Base-by-base conservation (phyloP, 2,329 filamentous ascomycete species). In the Ascosphaera pollenicola region DNA sequence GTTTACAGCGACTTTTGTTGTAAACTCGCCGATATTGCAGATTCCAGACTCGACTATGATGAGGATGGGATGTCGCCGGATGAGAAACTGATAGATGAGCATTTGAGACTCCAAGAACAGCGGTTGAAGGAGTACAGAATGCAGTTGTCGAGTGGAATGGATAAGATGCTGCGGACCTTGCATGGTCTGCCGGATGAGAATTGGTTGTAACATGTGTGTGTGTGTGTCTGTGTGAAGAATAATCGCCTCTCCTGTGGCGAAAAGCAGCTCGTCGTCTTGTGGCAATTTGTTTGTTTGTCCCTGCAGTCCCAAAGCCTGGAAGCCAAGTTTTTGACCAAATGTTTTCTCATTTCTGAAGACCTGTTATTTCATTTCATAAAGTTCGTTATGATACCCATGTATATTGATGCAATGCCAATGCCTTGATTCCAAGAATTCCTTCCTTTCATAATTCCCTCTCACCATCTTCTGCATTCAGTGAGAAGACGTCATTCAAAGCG, bases 401-500 rank as follows among this genome's bases (percentile, higher is more conserved):
- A 11, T 16, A 17, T 40, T 8, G 16, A 36, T 15, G 45, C 42
- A 31, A 38, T 17, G 30, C 38, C 32, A 37, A 36, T 32, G 39
- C 45, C 30, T 44, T 43, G 19, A 40, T 37, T 45, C 45, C 52
- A 55, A 55, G 21, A 40, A 28, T 15, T 47, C 45, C 40, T 52
- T 46, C 1, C 56, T 40, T 32, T 15, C 30, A 7, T n/a, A 7
- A 32, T 32, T 32, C 30, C n/a, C 30, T 32, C 10, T 32, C 30
- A 32, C 30, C 30, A 32, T 32, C 30, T 7, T 63, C 60, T 61
- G 61, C 64, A 36, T 51, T 56, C 19, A 66, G 60, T 5, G 64
- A 65, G 44, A 76, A 74, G 3, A 77, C 69, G 44, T 75, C 64
- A 42, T 69, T 65, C 38, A 77, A 55, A 0, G 70, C 71, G 30